Evolutionary conservation across 345 rosid genomes (phyloP).

Genomic region (Xanthoceras sorbifolium): DNA sequence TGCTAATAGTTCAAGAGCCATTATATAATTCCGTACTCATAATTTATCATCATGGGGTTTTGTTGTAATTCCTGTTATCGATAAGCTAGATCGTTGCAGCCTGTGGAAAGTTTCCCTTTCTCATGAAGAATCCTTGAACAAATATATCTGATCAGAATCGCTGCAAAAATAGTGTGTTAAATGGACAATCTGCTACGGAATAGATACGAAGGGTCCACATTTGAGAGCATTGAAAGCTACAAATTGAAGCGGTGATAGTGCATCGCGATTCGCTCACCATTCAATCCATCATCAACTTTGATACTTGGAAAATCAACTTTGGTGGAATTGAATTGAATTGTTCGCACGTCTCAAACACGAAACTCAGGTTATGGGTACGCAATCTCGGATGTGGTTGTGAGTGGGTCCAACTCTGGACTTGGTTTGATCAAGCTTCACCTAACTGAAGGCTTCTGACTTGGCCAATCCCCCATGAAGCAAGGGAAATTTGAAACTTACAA

Average conservation of each 20-base stretch:
- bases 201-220: background rate
- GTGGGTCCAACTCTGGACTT: background rate
- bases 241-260: background rate
- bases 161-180: background rate
- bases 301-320: background rate
- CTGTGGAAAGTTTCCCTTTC: too few relatives aligned
- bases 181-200: background rate
- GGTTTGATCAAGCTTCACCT: background rate
- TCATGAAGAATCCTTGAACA: too few relatives aligned
- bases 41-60: too few relatives aligned
- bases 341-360: background rate
- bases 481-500: background rate
- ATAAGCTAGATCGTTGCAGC: too few relatives aligned
- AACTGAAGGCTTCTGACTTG: background rate
- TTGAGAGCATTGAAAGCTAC: background rate
- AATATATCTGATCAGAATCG: background rate
- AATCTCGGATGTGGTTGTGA: background rate
- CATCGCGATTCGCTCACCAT: background rate
- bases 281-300: background rate
- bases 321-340: background rate
- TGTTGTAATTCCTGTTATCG: too few relatives aligned
- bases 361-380: background rate
- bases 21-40: too few relatives aligned
- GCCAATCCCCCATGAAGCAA: background rate
- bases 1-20: background rate